These are phyloP conservation scores for Blastobotrys robertii DNA, from an alignment of 805 yeast genomes.

Conservation along the genomic window DNA sequence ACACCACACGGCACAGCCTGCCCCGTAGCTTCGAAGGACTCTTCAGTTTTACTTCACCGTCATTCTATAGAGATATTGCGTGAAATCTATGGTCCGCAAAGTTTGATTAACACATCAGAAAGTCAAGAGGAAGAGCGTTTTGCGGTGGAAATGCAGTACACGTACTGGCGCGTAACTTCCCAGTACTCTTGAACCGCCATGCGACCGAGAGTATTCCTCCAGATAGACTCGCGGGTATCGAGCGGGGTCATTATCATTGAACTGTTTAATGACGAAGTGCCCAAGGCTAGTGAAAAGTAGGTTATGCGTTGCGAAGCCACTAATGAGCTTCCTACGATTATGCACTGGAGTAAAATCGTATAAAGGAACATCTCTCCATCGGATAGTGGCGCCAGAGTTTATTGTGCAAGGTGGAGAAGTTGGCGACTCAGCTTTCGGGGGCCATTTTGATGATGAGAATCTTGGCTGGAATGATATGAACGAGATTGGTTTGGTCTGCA, in stretches of 20 bases:
- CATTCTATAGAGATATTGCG: too few relatives aligned
- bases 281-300: slow-evolving; percentile 15
- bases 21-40: too few relatives aligned
- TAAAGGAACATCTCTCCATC: slow-evolving; percentile 79
- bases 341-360: slow-evolving; percentile 79
- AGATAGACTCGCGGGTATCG: slow-evolving; percentile 12
- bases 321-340: slow-evolving; percentile 60
- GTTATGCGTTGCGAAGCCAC: slow-evolving; percentile 1
- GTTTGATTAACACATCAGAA: too few relatives aligned
- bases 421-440: slow-evolving; percentile 13
- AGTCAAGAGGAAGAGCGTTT: too few relatives aligned
- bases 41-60: too few relatives aligned
- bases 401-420: slow-evolving; percentile 93
- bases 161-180: too few relatives aligned
- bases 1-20: too few relatives aligned
- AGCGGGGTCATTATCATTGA: slow-evolving; percentile 14
- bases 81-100: too few relatives aligned
- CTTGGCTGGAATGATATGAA: slow-evolving; percentile 11
- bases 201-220: slow-evolving; percentile 13
- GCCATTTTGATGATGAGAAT: slow-evolving; percentile 15
- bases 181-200: not conserved
- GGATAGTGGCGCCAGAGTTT: slow-evolving; percentile 81
- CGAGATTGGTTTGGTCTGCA: slow-evolving; percentile 13
- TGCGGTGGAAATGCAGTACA: too few relatives aligned
- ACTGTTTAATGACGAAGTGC: slow-evolving; percentile 13